Evolutionary conservation across 306 rosid species (phyloP), one percentile per base, ranked within the genome.

Genomic region (Fagus crenata): DNA sequence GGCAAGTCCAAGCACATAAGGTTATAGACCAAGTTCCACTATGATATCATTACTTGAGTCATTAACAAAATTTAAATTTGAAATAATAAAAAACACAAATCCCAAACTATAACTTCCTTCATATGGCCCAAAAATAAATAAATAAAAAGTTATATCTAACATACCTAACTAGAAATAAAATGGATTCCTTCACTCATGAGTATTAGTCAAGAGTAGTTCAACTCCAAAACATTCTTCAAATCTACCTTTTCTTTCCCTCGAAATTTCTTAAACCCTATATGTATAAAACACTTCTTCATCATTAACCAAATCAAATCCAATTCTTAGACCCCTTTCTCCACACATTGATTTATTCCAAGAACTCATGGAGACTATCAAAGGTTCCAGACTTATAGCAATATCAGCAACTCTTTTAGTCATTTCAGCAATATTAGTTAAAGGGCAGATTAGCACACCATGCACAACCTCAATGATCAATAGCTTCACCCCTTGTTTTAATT

Each of bases 401-500:
- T 81, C 75, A 56, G 82, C 81, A 31, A 60, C 68, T 46, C 37
- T 85, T 64, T 17, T 82, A 6, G 37, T 86, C 37, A 53, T 76
- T 18, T 82, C 80, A 68, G 36, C 77, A 17, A 58, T 56, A 18
- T 41, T 67, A 18, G 92, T 83, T 31, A 17, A 72, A 46, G 83
- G 87, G 43, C 90, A 89, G 80, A 79, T 83, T 18, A 75, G 59
- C 43, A 83, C 87, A 0, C 85, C 98, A 12, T 92, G 98, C 88
- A 88, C 96, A 56, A 2, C 65, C 64, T 84, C 93, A 51, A 77
- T 84, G 92, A 77, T 88, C 8, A 82, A 84, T 71, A 90, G 70
- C 77, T 82, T 95, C 87, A 89, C 97, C 49, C 97, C 97, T 41
- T 95, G 99, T 78, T 78, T 89, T 41, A 92, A 88, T n/a, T 74